These are phyloP conservation scores for Trichoderma brevicompactum DNA, from an alignment of 2,329 filamentous ascomycete genomes.

Conservation along the genomic window DNA sequence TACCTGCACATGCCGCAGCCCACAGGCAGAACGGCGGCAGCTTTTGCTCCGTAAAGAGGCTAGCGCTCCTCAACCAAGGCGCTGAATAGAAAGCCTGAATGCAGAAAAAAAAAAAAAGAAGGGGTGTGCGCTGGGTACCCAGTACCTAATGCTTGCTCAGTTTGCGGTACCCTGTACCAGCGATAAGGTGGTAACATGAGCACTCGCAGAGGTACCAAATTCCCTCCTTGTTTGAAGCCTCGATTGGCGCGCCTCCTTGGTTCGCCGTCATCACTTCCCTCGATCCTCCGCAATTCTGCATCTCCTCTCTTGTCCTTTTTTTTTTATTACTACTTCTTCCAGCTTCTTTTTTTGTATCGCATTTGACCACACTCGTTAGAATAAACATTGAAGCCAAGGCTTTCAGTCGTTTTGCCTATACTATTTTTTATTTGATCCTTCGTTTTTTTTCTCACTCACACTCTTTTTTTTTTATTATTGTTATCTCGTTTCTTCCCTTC, in stretches of 20 bases:
- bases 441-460: neutral
- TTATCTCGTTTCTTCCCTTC: neutral
- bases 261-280: slow-evolving; percentile 12
- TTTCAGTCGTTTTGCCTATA: slow-evolving; percentile 24
- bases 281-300: slow-evolving; percentile 25
- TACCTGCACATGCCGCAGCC: neutral
- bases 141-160: neutral
- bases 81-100: neutral
- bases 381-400: neutral
- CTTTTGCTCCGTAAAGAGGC: neutral
- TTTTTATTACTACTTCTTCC: neutral
- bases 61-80: neutral
- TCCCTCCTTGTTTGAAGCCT: slow-evolving; percentile 25
- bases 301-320: slow-evolving; percentile 14
- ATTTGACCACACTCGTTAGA: slow-evolving; percentile 20
- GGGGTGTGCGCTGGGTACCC: neutral
- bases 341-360: slow-evolving; percentile 14
- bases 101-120: neutral
- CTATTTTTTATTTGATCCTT: neutral
- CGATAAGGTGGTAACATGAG: neutral
- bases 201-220: neutral
- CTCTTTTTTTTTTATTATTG: neutral
- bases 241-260: slow-evolving; percentile 26
- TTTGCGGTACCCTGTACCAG: slow-evolving; percentile 12
- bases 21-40: neutral